phyloP scores from a whole-genome alignment of 2,329 filamentous ascomycete genomes.

The Juglanconis sp. region DNA sequence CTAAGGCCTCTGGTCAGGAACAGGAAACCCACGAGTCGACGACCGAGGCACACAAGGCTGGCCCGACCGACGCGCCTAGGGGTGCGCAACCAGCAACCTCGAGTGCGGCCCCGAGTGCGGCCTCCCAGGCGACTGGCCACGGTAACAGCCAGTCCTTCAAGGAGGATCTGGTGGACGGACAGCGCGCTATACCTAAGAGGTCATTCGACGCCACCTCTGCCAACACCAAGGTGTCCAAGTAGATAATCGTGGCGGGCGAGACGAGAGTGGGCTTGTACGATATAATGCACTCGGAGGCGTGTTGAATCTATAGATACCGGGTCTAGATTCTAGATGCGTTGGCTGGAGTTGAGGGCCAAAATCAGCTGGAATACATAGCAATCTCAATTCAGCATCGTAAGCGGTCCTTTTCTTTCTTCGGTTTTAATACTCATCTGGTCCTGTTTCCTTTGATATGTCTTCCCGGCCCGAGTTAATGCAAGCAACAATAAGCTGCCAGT shows the following conservation, averaged over 20 bases:
- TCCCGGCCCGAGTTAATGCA: neutral
- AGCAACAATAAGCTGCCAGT: neutral
- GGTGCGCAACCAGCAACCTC: neutral
- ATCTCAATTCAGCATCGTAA: neutral
- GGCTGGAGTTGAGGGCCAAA: neutral
- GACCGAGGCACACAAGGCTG: neutral
- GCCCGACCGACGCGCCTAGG: conserved; percentile 1
- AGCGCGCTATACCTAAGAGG: conserved; percentile 22
- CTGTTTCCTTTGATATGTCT: neutral
- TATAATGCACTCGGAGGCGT: conserved; percentile 21
- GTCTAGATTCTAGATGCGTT: neutral
- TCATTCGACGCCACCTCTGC: conserved; percentile 31
- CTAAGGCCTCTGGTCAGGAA: neutral
- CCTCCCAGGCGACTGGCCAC: neutral
- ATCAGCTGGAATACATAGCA: neutral
- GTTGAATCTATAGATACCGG: neutral
- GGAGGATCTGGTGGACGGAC: conserved; percentile 9
- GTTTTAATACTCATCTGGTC: neutral
- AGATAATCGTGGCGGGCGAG: neutral
- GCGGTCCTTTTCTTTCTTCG: neutral
- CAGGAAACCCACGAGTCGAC: neutral
- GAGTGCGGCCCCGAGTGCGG: neutral
- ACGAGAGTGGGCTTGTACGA: conserved; percentile 21
- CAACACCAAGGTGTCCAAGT: conserved; percentile 23
- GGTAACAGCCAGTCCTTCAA: neutral